Base-by-base conservation (phyloP, 2,329 filamentous ascomycete genomes). In the Seiridium cupressi region DNA sequence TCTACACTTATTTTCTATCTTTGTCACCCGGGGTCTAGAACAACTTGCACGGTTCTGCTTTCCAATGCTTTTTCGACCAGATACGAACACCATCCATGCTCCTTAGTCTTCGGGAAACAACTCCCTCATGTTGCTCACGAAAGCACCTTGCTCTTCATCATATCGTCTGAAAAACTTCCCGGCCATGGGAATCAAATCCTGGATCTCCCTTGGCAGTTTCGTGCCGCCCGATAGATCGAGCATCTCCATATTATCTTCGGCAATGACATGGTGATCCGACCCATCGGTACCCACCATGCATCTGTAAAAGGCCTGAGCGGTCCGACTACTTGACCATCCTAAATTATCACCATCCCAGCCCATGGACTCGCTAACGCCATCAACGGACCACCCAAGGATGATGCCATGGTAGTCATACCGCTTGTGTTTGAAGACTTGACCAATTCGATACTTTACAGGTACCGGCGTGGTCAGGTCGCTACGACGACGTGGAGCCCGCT, bases 111-210 rank as follows among this genome's bases (percentile, higher is more conserved):
- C 90, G 0, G 94, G 94, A 74, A 93, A 97, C 69, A 93, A 87
- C 67, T 96, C 91, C 66, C 77, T 76, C 38, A 84, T 70, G 73
- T 97, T 98, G 67, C 92, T 96, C 38, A 97, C 82, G 76, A 98
- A 99, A 3, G 76, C 80, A 65, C 86, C 86, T 0, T 76, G 80
- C 40, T 77, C 78, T 4, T 73, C 70, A 74, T 97, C 91, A 81
- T 93, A 98, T 47, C 92, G 82, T 74, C 92, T 96, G 74, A 99
- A 98, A 73, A 91, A 92, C 67, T 89, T 89, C 0, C 95, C 95
- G 3, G 93, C 92, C 65, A 91, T 75, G 51, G 81, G 80, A 69
- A 92, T 83, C 63, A 96, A 79, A 32, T 84, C 75, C n/a, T 62
- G 63, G 57, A 73, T 71, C 58, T 73, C 69, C 2, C 66, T 51